Evolutionary conservation across 1,284 basidiomycete species (phyloP).

Genomic region (Quambalaria eucalypti): DNA sequence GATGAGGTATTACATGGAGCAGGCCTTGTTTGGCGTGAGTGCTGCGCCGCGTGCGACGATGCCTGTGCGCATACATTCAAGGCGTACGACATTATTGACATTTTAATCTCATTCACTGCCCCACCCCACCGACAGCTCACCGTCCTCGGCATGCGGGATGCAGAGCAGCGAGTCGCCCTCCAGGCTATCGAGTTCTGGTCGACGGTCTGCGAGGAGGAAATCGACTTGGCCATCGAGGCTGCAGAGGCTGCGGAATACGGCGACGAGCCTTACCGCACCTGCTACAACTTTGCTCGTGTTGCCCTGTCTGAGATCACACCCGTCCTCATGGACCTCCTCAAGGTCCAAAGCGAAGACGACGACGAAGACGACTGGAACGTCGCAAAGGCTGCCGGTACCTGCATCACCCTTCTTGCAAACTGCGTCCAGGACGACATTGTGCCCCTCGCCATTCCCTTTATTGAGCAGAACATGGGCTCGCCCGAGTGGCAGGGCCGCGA

Average conservation of each 20-base stretch:
- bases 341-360: slow-evolving; percentile 88
- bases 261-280: slow-evolving; percentile 78
- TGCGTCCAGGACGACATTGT: slow-evolving; percentile 88
- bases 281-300: slow-evolving; percentile 83
- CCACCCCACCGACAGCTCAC: too few species aligned
- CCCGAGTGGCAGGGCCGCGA: slow-evolving; percentile 88
- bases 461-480: slow-evolving; percentile 86
- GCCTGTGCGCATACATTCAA: background rate
- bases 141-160: slow-evolving; percentile 94
- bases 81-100: background rate
- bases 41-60: background rate
- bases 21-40: slow-evolving; percentile 91
- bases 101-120: too few species aligned
- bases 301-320: slow-evolving; percentile 90
- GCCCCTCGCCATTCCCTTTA: slow-evolving; percentile 88
- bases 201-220: slow-evolving; percentile 95
- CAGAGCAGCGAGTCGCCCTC: slow-evolving; percentile 79
- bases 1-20: slow-evolving; percentile 99
- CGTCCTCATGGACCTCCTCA: slow-evolving; percentile 77
- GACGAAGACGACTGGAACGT: slow-evolving; percentile 99
- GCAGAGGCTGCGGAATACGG: slow-evolving; percentile 87
- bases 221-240: slow-evolving; percentile 82
- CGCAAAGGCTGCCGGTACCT: slow-evolving; percentile 94
- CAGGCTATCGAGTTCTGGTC: slow-evolving; percentile 99
- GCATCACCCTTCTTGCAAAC: slow-evolving; percentile 76